A percentile compares a stretch with the other conserved stretches of the same genome.
phyloP scores from a whole-genome alignment of 2,329 filamentous ascomycete species.

The Xylariales sp. region DNA sequence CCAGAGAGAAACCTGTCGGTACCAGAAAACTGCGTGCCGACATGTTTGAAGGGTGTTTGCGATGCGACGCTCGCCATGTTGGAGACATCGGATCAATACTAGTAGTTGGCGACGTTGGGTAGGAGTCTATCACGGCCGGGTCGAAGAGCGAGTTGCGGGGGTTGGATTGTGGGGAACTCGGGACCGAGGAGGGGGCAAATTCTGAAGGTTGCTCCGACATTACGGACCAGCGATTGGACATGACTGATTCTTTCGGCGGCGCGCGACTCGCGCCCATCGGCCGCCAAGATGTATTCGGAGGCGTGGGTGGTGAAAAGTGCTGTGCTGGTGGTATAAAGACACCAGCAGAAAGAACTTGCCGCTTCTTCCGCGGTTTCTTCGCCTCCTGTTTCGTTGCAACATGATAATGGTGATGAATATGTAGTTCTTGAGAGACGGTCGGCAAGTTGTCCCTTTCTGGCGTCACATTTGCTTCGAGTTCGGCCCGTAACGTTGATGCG shows the following conservation, averaged over 20 bases:
- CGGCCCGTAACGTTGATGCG: constrained; percentile 61
- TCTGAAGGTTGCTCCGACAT: constrained; percentile 59
- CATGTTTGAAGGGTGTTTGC: constrained; percentile 52
- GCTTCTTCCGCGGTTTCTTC: constrained; percentile 67
- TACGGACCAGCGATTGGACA: constrained; percentile 58
- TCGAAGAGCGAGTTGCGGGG: constrained; percentile 77
- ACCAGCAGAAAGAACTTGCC: constrained; percentile 56
- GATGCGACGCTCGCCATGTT: constrained; percentile 47
- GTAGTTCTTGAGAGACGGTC: constrained; percentile 66
- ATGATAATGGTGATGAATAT: constrained; percentile 95
- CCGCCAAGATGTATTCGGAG: constrained; percentile 30
- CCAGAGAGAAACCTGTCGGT: constrained; percentile 20
- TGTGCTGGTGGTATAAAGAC: constrained; percentile 53
- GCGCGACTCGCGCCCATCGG: too few species aligned
- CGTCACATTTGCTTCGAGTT: constrained; percentile 54
- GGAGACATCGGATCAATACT: constrained; percentile 65
- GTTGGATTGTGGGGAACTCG: constrained; percentile 76
- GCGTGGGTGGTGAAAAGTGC: constrained; percentile 35
- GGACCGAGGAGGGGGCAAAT: constrained; percentile 65
- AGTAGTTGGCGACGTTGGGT: constrained; percentile 78
- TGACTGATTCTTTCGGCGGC: constrained; percentile 44
- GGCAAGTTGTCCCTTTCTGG: constrained; percentile 25
- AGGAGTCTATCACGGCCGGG: constrained; percentile 58
- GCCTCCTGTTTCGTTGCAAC: constrained; percentile 57
- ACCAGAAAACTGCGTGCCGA: constrained; percentile 46